Percentiles rank a stretch among this genome's conserved stretches.
Conservation (phyloP, 1,284 basidiomycete genomes). For the Ceratobasidium sp. region DNA sequence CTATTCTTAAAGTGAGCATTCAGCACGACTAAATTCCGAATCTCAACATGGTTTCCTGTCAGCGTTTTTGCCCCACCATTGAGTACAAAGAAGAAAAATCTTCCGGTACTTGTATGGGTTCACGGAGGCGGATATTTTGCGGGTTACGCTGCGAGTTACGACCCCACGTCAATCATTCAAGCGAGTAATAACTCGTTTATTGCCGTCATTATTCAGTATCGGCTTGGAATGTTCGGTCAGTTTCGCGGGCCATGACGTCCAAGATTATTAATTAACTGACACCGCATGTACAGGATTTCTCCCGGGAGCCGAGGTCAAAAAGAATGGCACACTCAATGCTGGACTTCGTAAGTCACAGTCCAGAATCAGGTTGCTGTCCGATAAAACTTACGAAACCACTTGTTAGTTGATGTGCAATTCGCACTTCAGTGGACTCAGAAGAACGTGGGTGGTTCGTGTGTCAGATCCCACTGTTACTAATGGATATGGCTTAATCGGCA, state of each 20-base stretch:
- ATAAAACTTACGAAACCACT: not conserved
- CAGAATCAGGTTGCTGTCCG: not conserved
- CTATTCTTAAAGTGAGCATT: constrained; percentile 20
- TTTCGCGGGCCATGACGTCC: not conserved
- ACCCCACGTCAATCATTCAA: constrained; percentile 21
- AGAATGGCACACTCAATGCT: constrained; percentile 19
- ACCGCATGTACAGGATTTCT: constrained; percentile 4
- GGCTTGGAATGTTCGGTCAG: constrained; percentile 30
- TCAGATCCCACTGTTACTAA: not conserved
- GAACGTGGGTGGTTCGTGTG: constrained; percentile 2
- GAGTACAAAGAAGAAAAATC: constrained; percentile 5
- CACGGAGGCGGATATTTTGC: constrained; percentile 19
- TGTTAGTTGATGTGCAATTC: constrained; percentile 29
- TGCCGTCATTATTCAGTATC: constrained; percentile 31
- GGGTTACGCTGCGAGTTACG: constrained; percentile 11
- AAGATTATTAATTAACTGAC: not conserved
- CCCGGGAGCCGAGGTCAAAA: constrained; percentile 12
- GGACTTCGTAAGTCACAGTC: constrained; percentile 8
- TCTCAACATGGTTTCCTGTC: not conserved
- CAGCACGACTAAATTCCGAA: not conserved
- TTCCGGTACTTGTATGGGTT: constrained; percentile 31
- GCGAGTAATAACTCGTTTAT: constrained; percentile 23
- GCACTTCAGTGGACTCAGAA: constrained; percentile 28
- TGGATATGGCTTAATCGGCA: not conserved
- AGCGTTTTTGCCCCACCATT: constrained; percentile 24